These are phyloP conservation scores for Fusarium camptoceras DNA, from an alignment of 2,329 filamentous ascomycete genomes.

Conservation along the genomic window DNA sequence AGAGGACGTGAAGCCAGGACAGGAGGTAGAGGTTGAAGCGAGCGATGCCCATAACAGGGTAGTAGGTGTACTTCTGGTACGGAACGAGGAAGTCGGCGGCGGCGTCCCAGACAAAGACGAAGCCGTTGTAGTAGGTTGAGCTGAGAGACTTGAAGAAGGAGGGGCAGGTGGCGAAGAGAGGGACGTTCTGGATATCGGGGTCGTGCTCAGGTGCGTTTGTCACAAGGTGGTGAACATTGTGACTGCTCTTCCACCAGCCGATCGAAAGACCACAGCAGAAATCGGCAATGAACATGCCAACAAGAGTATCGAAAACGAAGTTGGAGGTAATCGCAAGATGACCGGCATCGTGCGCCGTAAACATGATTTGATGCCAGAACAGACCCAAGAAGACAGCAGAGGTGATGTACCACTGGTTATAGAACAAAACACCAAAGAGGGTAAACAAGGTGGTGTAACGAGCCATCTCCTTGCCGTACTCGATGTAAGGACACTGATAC, in stretches of 20 bases:
- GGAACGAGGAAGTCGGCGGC: constrained; percentile 69
- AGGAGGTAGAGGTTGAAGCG: constrained; percentile 80
- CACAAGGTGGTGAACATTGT: constrained; percentile 75
- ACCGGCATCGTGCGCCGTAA: constrained; percentile 73
- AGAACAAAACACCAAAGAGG: constrained; percentile 59
- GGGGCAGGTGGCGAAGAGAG: constrained; percentile 75
- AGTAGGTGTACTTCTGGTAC: constrained; percentile 75
- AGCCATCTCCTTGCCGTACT: constrained; percentile 68
- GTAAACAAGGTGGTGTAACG: constrained; percentile 66
- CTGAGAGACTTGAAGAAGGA: constrained; percentile 72
- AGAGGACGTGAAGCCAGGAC: constrained; percentile 73
- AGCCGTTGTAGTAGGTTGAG: constrained; percentile 74
- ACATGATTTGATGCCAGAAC: constrained; percentile 78
- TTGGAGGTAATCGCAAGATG: constrained; percentile 72
- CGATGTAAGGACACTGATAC: constrained; percentile 68
- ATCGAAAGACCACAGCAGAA: constrained; percentile 74
- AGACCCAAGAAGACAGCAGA: constrained; percentile 70
- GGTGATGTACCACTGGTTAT: constrained; percentile 65
- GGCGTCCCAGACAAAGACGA: constrained; percentile 71
- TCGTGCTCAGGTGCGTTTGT: constrained; percentile 72
- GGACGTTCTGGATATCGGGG: constrained; percentile 73
- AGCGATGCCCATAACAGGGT: constrained; percentile 73
- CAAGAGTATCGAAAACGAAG: constrained; percentile 68
- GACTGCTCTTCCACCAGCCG: constrained; percentile 77
- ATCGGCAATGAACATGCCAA: constrained; percentile 72